These are phyloP conservation scores for Dactylorhiza incarnata DNA, from an alignment of 106 monocot species.

Conservation along the genomic window DNA sequence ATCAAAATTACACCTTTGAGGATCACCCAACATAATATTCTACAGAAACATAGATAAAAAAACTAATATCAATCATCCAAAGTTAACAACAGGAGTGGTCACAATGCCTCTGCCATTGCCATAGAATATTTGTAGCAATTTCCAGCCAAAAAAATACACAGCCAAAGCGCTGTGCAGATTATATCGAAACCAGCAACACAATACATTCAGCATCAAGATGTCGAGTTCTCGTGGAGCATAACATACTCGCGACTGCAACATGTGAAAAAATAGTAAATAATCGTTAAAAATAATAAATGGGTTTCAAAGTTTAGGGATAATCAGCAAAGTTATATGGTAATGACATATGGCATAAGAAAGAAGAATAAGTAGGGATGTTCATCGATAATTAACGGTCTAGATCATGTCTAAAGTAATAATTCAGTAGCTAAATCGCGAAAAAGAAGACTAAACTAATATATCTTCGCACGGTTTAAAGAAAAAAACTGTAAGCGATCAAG, in stretches of 20 bases:
- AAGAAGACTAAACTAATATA: background rate
- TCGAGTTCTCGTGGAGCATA: conserved; percentile 9
- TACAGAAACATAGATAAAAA: background rate
- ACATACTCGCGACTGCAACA: conserved; percentile 10
- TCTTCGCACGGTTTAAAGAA: no score
- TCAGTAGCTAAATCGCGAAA: background rate
- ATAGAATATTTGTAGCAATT: background rate
- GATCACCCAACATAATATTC: background rate
- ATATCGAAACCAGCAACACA: background rate
- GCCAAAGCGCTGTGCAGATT: background rate
- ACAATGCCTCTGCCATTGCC: background rate
- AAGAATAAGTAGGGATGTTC: background rate
- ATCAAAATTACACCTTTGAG: no score
- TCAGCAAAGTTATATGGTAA: background rate
- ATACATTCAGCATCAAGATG: background rate
- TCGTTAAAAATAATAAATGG: no score
- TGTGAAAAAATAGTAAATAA: background rate
- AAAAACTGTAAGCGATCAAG: no score
- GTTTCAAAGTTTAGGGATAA: no score
- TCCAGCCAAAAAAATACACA: background rate
- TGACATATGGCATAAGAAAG: background rate
- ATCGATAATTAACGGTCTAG: no score
- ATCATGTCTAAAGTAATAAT: background rate
- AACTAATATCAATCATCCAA: background rate
- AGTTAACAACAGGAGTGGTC: background rate